Conservation (phyloP, 305 asterid species). For the Fraxinus angustifolia region DNA sequence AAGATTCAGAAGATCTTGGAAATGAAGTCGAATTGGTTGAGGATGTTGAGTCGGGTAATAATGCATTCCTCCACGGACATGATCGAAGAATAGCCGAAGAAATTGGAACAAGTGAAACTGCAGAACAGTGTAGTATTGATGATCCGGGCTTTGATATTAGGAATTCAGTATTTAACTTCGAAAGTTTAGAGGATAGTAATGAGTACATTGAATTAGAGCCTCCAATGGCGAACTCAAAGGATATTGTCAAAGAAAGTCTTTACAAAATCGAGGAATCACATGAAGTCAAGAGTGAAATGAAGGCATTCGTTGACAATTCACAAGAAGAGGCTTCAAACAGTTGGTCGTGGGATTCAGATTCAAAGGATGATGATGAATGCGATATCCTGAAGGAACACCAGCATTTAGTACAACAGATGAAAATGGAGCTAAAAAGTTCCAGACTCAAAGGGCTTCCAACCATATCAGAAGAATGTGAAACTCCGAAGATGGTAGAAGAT, state of each 20-base stretch:
- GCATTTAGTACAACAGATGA: slow-evolving; percentile 71
- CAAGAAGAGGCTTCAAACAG: slow-evolving; percentile 4
- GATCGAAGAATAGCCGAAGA: slow-evolving; percentile 15
- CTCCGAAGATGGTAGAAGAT: slow-evolving; percentile 52
- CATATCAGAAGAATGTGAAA: slow-evolving; percentile 79
- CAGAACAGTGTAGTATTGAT: not conserved
- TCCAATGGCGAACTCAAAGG: not conserved
- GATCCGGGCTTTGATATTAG: not conserved
- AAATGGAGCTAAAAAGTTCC: slow-evolving; percentile 63
- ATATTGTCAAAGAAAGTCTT: not conserved
- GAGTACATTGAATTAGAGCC: slow-evolving; percentile 57
- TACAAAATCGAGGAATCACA: not conserved
- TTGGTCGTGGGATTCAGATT: slow-evolving; percentile 32
- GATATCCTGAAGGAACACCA: slow-evolving; percentile 67
- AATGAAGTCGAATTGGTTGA: not conserved
- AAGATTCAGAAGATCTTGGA: slow-evolving; percentile 13
- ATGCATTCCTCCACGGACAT: slow-evolving; percentile 22
- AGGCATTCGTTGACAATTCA: slow-evolving; percentile 2
- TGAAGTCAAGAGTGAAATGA: slow-evolving; percentile 3
- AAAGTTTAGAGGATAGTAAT: slow-evolving; percentile 26
- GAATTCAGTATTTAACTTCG: not conserved
- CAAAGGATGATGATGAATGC: slow-evolving; percentile 45
- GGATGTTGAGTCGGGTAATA: not conserved
- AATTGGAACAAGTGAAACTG: not conserved
- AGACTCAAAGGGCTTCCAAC: slow-evolving; percentile 67